A percentile compares a stretch with the other conserved stretches of the same genome.
phyloP scores from a whole-genome alignment of 2,329 filamentous ascomycete genomes.

The Trichoderma koningii region DNA sequence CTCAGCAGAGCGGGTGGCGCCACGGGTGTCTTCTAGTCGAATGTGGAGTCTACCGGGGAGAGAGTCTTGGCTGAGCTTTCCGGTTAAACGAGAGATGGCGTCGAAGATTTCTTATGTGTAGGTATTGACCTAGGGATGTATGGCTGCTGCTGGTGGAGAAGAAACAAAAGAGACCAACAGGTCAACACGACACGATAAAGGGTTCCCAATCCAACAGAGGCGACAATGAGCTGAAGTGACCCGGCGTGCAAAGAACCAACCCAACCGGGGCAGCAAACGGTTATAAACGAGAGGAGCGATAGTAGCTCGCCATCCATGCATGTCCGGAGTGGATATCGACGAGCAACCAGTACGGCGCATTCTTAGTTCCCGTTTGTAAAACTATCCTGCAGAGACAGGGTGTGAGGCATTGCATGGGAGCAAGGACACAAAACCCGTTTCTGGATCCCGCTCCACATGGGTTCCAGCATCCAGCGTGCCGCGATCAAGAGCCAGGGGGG shows the following conservation, averaged over 20 bases:
- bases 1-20: slow-evolving; percentile 15
- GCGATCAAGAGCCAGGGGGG: slow-evolving; percentile 17
- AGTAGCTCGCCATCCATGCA: slow-evolving; percentile 19
- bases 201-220: background rate
- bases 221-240: background rate
- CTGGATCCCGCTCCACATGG: slow-evolving; percentile 8
- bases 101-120: background rate
- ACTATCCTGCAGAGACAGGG: slow-evolving; percentile 1
- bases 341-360: background rate
- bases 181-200: slow-evolving; percentile 1
- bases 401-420: slow-evolving; percentile 2
- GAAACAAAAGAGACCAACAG: background rate
- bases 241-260: slow-evolving; percentile 6
- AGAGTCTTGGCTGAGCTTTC: slow-evolving; percentile 12
- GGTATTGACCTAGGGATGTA: background rate
- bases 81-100: background rate
- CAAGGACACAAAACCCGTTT: slow-evolving; percentile 10
- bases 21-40: slow-evolving; percentile 19
- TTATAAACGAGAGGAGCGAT: slow-evolving; percentile 22
- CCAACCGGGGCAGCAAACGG: slow-evolving; percentile 13
- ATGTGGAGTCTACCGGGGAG: slow-evolving; percentile 20
- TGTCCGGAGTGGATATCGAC: slow-evolving; percentile 15
- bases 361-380: slow-evolving; percentile 22
- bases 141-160: background rate
- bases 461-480: background rate